These are phyloP conservation scores for Colletotrichum theobromicola DNA, from an alignment of 2,329 filamentous ascomycete species.

Conservation along the genomic window DNA sequence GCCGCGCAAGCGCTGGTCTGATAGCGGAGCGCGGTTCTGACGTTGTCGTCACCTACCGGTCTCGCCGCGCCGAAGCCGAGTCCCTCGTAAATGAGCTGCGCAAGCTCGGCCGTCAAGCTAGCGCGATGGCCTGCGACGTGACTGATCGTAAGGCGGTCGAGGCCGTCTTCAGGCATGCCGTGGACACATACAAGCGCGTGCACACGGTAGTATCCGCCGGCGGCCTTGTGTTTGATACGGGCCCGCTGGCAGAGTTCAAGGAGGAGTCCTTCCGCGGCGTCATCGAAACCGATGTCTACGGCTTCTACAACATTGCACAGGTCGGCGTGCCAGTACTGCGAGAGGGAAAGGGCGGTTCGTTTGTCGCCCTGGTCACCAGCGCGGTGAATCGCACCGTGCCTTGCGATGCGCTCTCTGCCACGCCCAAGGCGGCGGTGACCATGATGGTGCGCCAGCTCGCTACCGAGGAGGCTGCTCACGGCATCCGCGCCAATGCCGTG, in stretches of 20 bases:
- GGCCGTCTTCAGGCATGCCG: not conserved
- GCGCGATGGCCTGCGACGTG: not conserved
- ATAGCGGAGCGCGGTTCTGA: not conserved
- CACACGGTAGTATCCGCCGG: not conserved
- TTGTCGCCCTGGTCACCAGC: not conserved
- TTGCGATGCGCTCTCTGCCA: not conserved
- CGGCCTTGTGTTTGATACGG: not conserved
- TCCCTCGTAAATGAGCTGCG: not conserved
- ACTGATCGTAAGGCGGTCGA: not conserved
- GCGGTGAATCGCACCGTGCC: not conserved
- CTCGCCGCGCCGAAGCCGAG: not conserved
- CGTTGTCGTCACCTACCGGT: not conserved
- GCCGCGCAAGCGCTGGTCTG: not conserved
- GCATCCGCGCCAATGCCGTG: not conserved
- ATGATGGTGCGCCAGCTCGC: not conserved
- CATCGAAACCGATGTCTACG: not conserved
- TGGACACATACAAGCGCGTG: not conserved
- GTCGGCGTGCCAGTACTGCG: not conserved
- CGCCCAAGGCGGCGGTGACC: not conserved
- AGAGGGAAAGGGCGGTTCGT: not conserved
- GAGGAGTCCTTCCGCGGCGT: not conserved
- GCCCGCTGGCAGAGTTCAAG: not conserved
- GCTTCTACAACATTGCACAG: not conserved
- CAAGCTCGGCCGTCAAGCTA: not conserved
- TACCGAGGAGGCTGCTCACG: not conserved